phyloP scores from a whole-genome alignment of 441 rosid genomes.

The Hura crepitans region DNA sequence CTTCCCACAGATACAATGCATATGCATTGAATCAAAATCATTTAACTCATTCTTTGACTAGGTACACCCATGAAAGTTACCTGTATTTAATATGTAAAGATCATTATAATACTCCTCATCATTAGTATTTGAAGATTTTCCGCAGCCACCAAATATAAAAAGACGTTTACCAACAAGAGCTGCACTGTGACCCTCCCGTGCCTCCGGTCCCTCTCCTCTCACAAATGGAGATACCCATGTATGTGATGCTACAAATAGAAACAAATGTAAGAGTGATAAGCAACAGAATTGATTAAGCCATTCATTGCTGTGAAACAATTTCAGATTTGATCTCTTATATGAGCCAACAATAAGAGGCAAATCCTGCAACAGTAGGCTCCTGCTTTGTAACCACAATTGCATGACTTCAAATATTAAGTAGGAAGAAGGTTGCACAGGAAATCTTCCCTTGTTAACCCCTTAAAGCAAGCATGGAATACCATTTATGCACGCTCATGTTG shows the following conservation, averaged over 20 bases:
- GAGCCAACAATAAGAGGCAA: background rate
- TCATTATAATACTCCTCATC: slow-evolving; percentile 85
- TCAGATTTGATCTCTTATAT: background rate
- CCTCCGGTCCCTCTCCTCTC: slow-evolving; percentile 87
- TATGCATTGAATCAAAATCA: background rate
- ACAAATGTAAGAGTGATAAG: background rate
- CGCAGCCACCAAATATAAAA: slow-evolving; percentile 89
- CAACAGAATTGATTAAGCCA: slow-evolving; percentile 4
- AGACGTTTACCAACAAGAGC: slow-evolving; percentile 86
- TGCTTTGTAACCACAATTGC: background rate
- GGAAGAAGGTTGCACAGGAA: background rate
- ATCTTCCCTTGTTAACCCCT: background rate
- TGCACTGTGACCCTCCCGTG: slow-evolving; percentile 94
- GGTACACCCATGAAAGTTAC: slow-evolving; percentile 28
- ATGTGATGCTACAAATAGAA: slow-evolving; percentile 55
- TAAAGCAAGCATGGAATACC: background rate
- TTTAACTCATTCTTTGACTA: background rate
- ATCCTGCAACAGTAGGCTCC: background rate
- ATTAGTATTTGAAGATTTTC: slow-evolving; percentile 56
- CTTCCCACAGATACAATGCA: no score
- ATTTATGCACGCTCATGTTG: background rate
- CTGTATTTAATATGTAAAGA: slow-evolving; percentile 79
- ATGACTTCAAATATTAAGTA: background rate
- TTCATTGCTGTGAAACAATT: background rate
- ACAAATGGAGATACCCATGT: slow-evolving; percentile 81